Evolutionary conservation across 1,139 yeast genomes (phyloP), one percentile per base, ranked within the genome.

Genomic region (Eremothecium gossypii): DNA sequence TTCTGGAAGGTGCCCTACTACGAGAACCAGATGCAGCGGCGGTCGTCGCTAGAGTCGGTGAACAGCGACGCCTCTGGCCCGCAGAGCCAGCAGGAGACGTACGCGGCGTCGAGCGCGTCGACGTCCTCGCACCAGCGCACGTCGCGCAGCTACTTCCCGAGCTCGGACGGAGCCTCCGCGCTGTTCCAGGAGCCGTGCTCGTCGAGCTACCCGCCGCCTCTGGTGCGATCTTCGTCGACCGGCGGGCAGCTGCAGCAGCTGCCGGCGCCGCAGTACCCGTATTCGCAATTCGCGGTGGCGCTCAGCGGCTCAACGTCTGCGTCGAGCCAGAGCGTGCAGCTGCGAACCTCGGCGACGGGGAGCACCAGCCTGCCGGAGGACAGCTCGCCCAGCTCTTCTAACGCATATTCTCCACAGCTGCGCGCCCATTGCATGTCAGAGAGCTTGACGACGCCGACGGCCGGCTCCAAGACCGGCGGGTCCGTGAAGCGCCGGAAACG

Each of bases 1-100:
- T 59, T 59, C 41, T 59, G 64, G 64, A 59, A 59, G 44, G 63
- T 59, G 2, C 63, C 64, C 8, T 58, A 58, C 36, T 60, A 57
- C 41, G 61, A 58, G 42, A 57, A 55, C 39, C 57, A 54, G 31
- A 48, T 54, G 29, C 60, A 57, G 40, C 45, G 60, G 32, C 47
- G 61, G 30, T 52, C 54, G 9, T 58, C 63, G 7, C 45, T 57
- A 1, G 62, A 57, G 39, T 58, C 63, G 2, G 28, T 57, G 27
- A 47, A 51, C 5, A 58, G 62, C 39, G 60, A 58, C 42, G 41
- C 48, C 9, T 56, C 62, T 2, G 47, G 49, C 8, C 46, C 54
- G 29, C 51, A 49, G 27, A 55, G 49, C 17, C 33, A 54, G 43
- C 41, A 42, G 47, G 42, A 44, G 47, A 12, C 47, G 44, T 35